Percentiles rank a stretch among this genome's conserved stretches.
phyloP scores from a whole-genome alignment of 768 basidiomycete genomes.

The Naganishia vishniacii region DNA sequence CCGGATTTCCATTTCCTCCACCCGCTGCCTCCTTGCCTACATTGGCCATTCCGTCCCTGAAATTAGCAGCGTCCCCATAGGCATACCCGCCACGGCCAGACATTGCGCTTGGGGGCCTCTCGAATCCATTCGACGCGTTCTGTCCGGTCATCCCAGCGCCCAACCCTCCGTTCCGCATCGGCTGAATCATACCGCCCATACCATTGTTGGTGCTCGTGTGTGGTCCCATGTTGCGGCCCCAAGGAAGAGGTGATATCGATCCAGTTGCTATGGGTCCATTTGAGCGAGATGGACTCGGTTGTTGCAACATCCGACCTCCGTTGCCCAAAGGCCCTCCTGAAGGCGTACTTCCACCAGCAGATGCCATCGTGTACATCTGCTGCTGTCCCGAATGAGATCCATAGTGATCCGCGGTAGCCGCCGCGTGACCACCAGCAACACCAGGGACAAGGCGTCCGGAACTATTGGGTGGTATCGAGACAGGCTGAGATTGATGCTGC shows the following conservation, averaged over 20 bases:
- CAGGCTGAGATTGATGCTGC: background rate
- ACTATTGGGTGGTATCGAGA: background rate
- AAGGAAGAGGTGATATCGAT: slow-evolving; percentile 3
- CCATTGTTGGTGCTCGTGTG: background rate
- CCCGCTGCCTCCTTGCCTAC: background rate
- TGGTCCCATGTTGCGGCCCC: background rate
- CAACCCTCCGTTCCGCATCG: background rate
- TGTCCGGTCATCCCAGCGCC: background rate
- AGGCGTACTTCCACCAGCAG: background rate
- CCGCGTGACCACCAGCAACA: background rate
- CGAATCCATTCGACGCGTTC: background rate
- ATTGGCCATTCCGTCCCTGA: background rate
- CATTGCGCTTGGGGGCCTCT: slow-evolving; percentile 8
- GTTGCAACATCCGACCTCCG: slow-evolving; percentile 2
- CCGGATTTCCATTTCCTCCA: background rate
- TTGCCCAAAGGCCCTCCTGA: background rate
- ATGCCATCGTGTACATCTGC: background rate
- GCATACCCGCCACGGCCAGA: slow-evolving; percentile 4
- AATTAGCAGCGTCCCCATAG: background rate
- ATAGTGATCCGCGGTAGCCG: background rate
- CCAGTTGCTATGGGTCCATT: background rate
- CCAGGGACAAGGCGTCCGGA: slow-evolving; percentile 10
- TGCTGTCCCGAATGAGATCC: background rate
- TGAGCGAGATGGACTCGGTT: slow-evolving; percentile 3
- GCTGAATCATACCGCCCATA: background rate